Evolutionary conservation across 139 green algal genomes (phyloP), one percentile per base, ranked within the genome.

Genomic region (Medakamo hakoo): DNA sequence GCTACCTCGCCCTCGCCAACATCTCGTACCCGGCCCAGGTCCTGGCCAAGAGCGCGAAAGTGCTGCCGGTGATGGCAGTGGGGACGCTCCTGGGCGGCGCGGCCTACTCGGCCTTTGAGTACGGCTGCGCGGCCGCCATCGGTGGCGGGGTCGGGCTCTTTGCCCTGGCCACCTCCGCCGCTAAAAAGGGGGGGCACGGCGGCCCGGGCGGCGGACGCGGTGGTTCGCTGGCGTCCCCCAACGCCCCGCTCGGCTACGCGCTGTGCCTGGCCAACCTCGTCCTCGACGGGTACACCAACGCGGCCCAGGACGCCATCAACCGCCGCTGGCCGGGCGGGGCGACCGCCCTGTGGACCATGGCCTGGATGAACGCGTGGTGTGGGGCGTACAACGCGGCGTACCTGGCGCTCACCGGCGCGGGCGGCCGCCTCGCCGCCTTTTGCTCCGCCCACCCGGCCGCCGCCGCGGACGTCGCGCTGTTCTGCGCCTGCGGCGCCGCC

Each of bases 281-380:
- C 1, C 73, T 97, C 20, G 93, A 99, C 67, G 91, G 88, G n/a
- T 96, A 94, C 80, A 98, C 91, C 21, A 96, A 96, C 59, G 82
- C 88, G 0, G 78, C 76, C 0, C 88, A 95, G 71, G 88, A 95
- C 58, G 76, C 83, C 57, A 85, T 95, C 65, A 85, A 94, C 66
- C 57, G 71, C 30, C 63, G 74, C 25, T 85, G 92, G 70, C 76
- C 68, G 3, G 52, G 67, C 16, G n/a, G n/a, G n/a, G 94, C 86
- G 57, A 78, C 73, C 49, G 73, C 82, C 14, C 71, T 94, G 48
- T 78, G 91, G 64, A 95, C 94, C 76, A 99, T 99, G 93, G 88
- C 79, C 71, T 92, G 85, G 76, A 99, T 95, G 84, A 99, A 99
- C 79, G 85, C 96, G 48, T 97, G 88, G 88, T 83, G 76, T n/a